Evolutionary conservation across 495 filamentous ascomycete species (phyloP), one percentile per base, ranked within the genome.

Genomic region (Apiosordaria backusii): DNA sequence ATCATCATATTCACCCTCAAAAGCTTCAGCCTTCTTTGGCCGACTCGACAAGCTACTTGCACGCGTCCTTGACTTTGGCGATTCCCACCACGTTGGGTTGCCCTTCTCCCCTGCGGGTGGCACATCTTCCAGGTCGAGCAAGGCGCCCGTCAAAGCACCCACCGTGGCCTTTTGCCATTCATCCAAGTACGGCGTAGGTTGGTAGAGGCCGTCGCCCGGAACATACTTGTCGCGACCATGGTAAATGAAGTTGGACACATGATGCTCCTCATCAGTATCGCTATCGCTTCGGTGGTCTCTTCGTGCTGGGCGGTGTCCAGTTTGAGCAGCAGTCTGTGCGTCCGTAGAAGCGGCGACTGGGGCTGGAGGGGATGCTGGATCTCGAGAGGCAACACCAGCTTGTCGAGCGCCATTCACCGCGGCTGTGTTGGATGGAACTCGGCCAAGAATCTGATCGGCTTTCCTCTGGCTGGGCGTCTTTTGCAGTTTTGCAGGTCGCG

Each of bases 111-210:
- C 80, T 35, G 64, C 65, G 18, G 78, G 69, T 40, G 71, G 66
- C 21, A 75, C 75, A 1, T 81, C 74, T 6, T 78, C 77, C 57
- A 84, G 72, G 62, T 82, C 81, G 16, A 88, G 79, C 50, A 85
- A 70, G 10, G 78, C 68, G 27, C 82, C 83, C 0, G 79, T 76
- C 40, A 88, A 71, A 7, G 78, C 76, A 50, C 84, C 86, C 10
- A 83, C 77, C 0, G 81, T 82, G 29, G 77, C 84, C 59, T 81
- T 81, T 71, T 80, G 84, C 86, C 86, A 88, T 72, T 88, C 86
- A 60, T 87, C 80, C 13, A 87, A 72, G 52, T 81, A 82, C 63
- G 68, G 69, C 0, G 80, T 78, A 23, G 81, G 77, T 55, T 78
- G 73, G 68, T 83, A 84, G 21, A 81, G 72, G 9, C 78, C 78